phyloP scores from a whole-genome alignment of 169 alveolate genomes.

The Babesia caballi region DNA sequence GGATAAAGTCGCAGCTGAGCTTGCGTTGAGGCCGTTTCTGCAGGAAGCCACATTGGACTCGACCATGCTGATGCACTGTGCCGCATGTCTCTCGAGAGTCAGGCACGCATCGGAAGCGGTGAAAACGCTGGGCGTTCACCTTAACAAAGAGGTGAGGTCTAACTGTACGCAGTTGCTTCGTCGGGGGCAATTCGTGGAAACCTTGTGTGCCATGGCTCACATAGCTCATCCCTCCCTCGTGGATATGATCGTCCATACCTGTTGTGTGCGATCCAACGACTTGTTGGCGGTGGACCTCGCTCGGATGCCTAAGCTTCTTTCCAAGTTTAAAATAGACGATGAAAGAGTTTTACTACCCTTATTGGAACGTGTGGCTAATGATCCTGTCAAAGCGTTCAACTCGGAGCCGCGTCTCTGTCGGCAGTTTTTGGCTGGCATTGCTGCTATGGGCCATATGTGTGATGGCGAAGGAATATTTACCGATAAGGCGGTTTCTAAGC shows the following conservation, averaged over 20 bases:
- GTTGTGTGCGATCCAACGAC: not conserved
- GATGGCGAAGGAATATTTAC: not conserved
- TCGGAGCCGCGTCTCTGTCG: not conserved
- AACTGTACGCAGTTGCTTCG: not conserved
- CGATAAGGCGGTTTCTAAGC: not conserved
- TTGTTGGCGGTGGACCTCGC: slow-evolving; percentile 4
- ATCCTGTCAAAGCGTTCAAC: not conserved
- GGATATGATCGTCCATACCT: slow-evolving; percentile 29
- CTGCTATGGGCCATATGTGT: not conserved
- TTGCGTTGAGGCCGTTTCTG: not conserved
- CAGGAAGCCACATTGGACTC: not conserved
- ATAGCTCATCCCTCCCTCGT: slow-evolving; percentile 24
- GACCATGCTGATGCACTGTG: not conserved
- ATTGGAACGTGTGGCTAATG: not conserved
- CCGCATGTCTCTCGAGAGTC: not conserved
- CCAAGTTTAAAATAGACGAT: slow-evolving; percentile 17
- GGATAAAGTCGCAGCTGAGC: not conserved
- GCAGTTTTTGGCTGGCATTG: slow-evolving; percentile 4
- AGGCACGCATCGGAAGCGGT: not conserved
- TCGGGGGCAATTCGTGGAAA: slow-evolving; percentile 1
- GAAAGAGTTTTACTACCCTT: not conserved
- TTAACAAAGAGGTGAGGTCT: slow-evolving; percentile 21
- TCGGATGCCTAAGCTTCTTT: slow-evolving; percentile 14
- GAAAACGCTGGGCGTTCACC: not conserved
- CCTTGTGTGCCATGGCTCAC: slow-evolving; percentile 6